These are phyloP conservation scores for Chytriomyces sp. DNA, from an alignment of 192 early-diverging fungal species.

Conservation along the genomic window DNA sequence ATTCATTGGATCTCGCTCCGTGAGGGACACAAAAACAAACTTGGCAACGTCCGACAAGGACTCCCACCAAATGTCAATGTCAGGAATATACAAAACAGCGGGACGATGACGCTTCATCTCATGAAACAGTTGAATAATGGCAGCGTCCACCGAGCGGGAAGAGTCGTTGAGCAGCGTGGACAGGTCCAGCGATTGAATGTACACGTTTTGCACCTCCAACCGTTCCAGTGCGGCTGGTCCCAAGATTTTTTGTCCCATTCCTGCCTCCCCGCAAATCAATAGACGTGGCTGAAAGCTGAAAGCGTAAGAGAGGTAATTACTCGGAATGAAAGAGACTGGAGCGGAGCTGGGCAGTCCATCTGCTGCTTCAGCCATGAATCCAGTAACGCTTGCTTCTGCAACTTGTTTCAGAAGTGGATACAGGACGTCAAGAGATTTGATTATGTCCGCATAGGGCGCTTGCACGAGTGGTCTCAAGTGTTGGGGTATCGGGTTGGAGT, in stretches of 20 bases:
- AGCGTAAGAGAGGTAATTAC: conserved; percentile 18
- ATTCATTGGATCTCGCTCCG: conserved; percentile 51
- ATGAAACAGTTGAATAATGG: conserved; percentile 56
- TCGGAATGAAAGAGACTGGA: not conserved
- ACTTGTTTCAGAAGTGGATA: conserved; percentile 28
- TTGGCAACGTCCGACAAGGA: conserved; percentile 46
- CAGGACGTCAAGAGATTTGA: conserved; percentile 16
- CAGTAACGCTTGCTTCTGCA: conserved; percentile 10
- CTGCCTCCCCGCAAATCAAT: conserved; percentile 57
- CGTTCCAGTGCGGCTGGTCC: conserved; percentile 56
- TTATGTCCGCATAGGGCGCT: conserved; percentile 17
- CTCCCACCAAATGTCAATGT: conserved; percentile 55
- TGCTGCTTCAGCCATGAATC: conserved; percentile 2
- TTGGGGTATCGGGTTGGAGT: conserved; percentile 47
- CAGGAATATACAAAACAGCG: conserved; percentile 62
- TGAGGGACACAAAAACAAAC: conserved; percentile 50
- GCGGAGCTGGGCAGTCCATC: not conserved
- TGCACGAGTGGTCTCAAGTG: conserved; percentile 44
- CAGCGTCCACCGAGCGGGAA: conserved; percentile 45
- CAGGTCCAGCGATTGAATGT: conserved; percentile 61
- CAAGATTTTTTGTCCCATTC: conserved; percentile 63
- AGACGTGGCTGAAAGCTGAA: conserved; percentile 60
- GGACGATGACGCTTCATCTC: conserved; percentile 65
- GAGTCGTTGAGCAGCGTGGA: conserved; percentile 44
- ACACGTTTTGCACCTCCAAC: conserved; percentile 56